A percentile compares a stretch with the other conserved stretches of the same genome.
Conservation (phyloP, 1,284 basidiomycete species). For the Sanghuangporus sanghuang region DNA sequence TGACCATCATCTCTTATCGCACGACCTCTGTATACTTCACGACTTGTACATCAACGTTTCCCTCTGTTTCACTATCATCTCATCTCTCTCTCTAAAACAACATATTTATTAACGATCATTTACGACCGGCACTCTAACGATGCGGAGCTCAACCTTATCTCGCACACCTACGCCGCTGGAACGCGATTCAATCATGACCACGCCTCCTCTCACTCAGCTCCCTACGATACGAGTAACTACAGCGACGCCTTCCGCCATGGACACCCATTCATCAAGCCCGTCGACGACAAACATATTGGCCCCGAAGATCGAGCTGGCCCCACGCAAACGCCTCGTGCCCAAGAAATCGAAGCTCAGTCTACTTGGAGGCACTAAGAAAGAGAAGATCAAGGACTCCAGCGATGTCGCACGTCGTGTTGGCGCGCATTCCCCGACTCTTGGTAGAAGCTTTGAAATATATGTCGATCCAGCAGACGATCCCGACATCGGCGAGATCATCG, state of each 20-base stretch:
- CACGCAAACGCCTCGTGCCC: conserved; percentile 57
- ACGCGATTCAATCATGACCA: conserved; percentile 28
- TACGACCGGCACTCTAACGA: not conserved
- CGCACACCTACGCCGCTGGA: conserved; percentile 27
- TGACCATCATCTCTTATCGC: conserved; percentile 8
- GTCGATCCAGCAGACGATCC: conserved; percentile 62
- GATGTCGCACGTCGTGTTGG: conserved; percentile 59
- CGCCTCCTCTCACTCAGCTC: conserved; percentile 29
- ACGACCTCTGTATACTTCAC: conserved; percentile 8
- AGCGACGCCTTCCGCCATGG: conserved; percentile 55
- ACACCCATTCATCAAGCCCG: conserved; percentile 34
- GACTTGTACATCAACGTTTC: conserved; percentile 4
- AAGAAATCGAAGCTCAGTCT: conserved; percentile 67
- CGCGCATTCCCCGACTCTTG: conserved; percentile 32
- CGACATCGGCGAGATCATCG: conserved; percentile 61
- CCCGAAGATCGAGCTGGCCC: conserved; percentile 26
- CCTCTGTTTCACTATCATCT: not conserved
- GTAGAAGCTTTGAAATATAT: conserved; percentile 60
- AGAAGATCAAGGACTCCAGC: conserved; percentile 47
- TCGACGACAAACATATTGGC: conserved; percentile 30
- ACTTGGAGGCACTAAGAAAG: conserved; percentile 33
- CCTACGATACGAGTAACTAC: conserved; percentile 66
- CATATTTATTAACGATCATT: conserved; percentile 9
- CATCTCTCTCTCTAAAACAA: not conserved
- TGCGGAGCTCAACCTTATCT: conserved; percentile 25